Percentiles rank a stretch among this genome's conserved stretches.
These are phyloP conservation scores for Fusarium veterinarium DNA, from an alignment of 2,329 filamentous ascomycete genomes.

Conservation along the genomic window DNA sequence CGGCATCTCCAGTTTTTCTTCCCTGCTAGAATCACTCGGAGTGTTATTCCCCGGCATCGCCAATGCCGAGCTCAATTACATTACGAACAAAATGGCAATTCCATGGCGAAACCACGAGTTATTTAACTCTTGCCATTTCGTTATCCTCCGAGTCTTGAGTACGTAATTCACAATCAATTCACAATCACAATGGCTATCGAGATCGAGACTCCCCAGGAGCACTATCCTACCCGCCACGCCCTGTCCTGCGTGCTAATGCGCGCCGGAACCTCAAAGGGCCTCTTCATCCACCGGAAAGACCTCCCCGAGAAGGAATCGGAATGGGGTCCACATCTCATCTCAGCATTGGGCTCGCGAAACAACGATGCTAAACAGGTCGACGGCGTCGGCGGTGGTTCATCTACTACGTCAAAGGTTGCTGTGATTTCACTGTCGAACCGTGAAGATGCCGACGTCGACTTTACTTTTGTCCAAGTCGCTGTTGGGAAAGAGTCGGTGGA, in stretches of 20 bases:
- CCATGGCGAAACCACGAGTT: not conserved
- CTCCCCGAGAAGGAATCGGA: slow-evolving; percentile 58
- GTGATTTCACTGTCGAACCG: slow-evolving; percentile 58
- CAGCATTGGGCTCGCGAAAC: slow-evolving; percentile 62
- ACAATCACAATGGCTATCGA: slow-evolving; percentile 20
- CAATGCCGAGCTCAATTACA: not conserved
- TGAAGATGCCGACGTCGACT: slow-evolving; percentile 66
- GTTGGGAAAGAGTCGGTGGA: slow-evolving; percentile 67
- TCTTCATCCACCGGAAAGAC: slow-evolving; percentile 66
- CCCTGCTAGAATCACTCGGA: not conserved
- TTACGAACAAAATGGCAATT: not conserved
- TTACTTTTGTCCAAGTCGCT: slow-evolving; percentile 71
- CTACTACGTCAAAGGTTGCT: slow-evolving; percentile 71
- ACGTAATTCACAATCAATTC: not conserved
- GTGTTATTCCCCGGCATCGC: not conserved
- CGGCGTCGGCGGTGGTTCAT: slow-evolving; percentile 70
- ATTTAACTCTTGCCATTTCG: slow-evolving; percentile 14
- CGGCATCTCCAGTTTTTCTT: slow-evolving; percentile 4
- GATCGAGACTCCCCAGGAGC: not conserved
- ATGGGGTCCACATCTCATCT: slow-evolving; percentile 66
- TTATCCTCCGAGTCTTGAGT: not conserved
- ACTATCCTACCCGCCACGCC: slow-evolving; percentile 26
- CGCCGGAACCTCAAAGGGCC: slow-evolving; percentile 71
- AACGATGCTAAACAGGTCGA: slow-evolving; percentile 68
- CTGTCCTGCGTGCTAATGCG: slow-evolving; percentile 69